Evolutionary conservation across 352 stramenopile species (phyloP).

Genomic region (Globisporangium mamillatum): DNA sequence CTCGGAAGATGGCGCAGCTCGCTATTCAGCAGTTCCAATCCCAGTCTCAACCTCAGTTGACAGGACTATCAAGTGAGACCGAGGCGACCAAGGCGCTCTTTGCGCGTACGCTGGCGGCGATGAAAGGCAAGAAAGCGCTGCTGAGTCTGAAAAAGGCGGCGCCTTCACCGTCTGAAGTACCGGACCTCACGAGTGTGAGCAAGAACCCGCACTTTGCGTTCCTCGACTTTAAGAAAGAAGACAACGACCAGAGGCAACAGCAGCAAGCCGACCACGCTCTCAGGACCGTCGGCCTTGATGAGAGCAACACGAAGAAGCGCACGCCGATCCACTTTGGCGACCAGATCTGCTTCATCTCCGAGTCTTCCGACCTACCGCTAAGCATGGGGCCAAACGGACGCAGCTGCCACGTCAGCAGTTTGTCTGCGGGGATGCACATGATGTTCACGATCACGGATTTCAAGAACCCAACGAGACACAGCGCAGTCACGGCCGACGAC

Average conservation of each 20-base stretch:
- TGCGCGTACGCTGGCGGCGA: conserved; percentile 22
- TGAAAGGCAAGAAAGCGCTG: conserved; percentile 32
- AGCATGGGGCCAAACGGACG: conserved; percentile 45
- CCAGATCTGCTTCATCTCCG: conserved; percentile 55
- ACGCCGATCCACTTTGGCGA: conserved; percentile 60
- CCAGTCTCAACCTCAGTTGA: conserved; percentile 9
- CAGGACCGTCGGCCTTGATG: conserved; percentile 30
- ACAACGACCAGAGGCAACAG: not conserved
- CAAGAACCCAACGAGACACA: conserved; percentile 37
- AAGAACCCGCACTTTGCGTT: conserved; percentile 70
- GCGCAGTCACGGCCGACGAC: conserved; percentile 39
- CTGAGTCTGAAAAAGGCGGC: conserved; percentile 18
- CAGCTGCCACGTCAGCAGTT: conserved; percentile 19
- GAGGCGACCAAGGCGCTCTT: conserved; percentile 26
- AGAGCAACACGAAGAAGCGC: conserved; percentile 46
- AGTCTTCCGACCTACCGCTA: conserved; percentile 41
- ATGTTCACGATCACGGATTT: conserved; percentile 69
- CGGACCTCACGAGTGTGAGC: conserved; percentile 10
- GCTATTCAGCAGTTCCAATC: conserved; percentile 20
- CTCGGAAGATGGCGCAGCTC: conserved; percentile 37
- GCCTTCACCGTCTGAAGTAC: not conserved
- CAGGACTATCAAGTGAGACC: conserved; percentile 7
- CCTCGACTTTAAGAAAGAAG: conserved; percentile 41
- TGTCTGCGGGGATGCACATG: conserved; percentile 45
- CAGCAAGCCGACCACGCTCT: not conserved